Conservation (phyloP, 805 yeast species). For the Candida maltosa region DNA sequence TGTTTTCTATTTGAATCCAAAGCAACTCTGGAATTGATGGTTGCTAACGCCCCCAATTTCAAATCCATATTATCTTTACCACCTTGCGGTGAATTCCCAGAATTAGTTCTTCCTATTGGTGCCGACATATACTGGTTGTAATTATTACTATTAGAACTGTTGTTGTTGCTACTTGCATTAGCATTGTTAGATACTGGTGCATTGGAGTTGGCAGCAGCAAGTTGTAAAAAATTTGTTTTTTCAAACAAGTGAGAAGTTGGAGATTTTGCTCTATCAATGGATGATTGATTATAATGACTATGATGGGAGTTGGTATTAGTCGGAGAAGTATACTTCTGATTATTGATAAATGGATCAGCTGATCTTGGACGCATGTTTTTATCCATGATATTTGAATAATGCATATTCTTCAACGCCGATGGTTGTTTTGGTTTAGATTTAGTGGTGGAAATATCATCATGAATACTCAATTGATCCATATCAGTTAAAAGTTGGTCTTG, state of each 20-base stretch:
- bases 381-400: constrained; percentile 10
- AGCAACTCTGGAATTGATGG: constrained; percentile 56
- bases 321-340: constrained; percentile 1
- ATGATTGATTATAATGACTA: constrained; percentile 11
- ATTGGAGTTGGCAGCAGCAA: constrained; percentile 24
- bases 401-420: background rate
- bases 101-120: constrained; percentile 10
- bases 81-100: constrained; percentile 21
- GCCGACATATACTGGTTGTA: background rate
- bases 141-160: background rate
- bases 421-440: constrained; percentile 3
- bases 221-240: constrained; percentile 41
- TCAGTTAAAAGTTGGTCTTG: constrained; percentile 13
- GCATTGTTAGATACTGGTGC: constrained; percentile 8
- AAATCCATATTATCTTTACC: constrained; percentile 20
- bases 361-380: constrained; percentile 38
- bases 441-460: too few species aligned
- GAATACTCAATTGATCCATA: constrained; percentile 12
- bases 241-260: constrained; percentile 43
- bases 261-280: constrained; percentile 31
- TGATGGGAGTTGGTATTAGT: constrained; percentile 7
- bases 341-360: constrained; percentile 41
- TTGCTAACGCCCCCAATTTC: constrained; percentile 64
- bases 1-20: constrained; percentile 31
- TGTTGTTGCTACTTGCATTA: constrained; percentile 1